A percentile compares a stretch with the other conserved stretches of the same genome.
Conservation (phyloP, 345 rosid genomes). For the Salix koriyanagi region DNA sequence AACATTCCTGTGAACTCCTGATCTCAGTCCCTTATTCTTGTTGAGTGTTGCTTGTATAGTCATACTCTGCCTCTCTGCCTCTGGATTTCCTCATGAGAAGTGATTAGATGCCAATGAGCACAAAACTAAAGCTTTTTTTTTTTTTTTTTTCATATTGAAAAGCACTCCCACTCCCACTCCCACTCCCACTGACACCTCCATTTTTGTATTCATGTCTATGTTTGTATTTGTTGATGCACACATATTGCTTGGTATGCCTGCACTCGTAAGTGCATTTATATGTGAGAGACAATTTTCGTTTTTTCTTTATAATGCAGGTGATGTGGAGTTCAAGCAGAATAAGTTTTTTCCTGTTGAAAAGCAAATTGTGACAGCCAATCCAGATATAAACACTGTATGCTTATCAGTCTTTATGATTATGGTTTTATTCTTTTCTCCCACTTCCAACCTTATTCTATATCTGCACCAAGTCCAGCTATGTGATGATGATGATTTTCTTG, state of each 20-base stretch:
- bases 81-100: not conserved
- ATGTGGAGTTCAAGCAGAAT: conserved; percentile 92
- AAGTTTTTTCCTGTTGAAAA: conserved; percentile 69
- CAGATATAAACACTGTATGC: conserved; percentile 69
- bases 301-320: conserved; percentile 50
- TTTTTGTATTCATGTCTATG: too few species aligned
- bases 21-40: not conserved
- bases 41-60: not conserved
- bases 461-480: too few species aligned
- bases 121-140: not conserved
- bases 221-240: not conserved
- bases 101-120: not conserved
- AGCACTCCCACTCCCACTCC: not conserved
- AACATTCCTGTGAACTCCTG: not conserved
- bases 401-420: too few species aligned
- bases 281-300: not conserved
- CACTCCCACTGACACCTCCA: not conserved
- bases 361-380: conserved; percentile 87
- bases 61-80: too few species aligned
- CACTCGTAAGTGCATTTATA: not conserved
- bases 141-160: not conserved
- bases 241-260: not conserved
- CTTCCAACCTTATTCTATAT: not conserved
- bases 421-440: not conserved
- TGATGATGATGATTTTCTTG: too few species aligned